phyloP scores from a whole-genome alignment of 1,284 basidiomycete genomes.

The Microbotryum intermedium region DNA sequence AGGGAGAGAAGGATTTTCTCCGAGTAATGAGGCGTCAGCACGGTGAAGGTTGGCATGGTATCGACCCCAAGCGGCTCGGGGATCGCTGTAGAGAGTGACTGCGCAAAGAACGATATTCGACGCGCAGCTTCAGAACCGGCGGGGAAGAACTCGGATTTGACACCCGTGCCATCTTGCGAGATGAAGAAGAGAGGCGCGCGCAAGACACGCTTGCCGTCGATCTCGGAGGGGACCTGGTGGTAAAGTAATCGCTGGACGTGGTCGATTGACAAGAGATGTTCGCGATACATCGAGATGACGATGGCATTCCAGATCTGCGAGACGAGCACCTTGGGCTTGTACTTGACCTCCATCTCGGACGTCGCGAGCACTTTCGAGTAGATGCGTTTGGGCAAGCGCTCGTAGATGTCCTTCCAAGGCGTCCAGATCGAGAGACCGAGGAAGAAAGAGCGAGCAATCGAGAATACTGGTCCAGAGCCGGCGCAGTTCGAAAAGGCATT shows the following conservation, averaged over 20 bases:
- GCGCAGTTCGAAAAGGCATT: neutral
- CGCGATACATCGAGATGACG: slow-evolving; percentile 99
- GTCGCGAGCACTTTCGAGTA: slow-evolving; percentile 88
- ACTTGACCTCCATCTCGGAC: slow-evolving; percentile 86
- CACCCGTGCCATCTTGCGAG: slow-evolving; percentile 70
- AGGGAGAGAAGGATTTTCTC: slow-evolving; percentile 92
- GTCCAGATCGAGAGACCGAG: slow-evolving; percentile 93
- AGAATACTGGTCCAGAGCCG: slow-evolving; percentile 53
- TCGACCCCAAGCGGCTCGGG: slow-evolving; percentile 85
- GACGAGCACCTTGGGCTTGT: slow-evolving; percentile 94
- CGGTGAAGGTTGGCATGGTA: slow-evolving; percentile 95
- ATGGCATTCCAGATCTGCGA: slow-evolving; percentile 97
- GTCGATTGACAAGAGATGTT: slow-evolving; percentile 89
- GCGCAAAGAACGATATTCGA: slow-evolving; percentile 92
- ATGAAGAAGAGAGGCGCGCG: slow-evolving; percentile 92
- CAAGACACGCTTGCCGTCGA: slow-evolving; percentile 74
- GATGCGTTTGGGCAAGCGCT: slow-evolving; percentile 83
- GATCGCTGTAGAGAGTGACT: slow-evolving; percentile 79
- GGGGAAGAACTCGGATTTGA: slow-evolving; percentile 88
- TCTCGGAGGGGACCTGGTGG: slow-evolving; percentile 77
- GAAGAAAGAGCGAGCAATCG: slow-evolving; percentile 77
- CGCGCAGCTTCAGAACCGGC: slow-evolving; percentile 83
- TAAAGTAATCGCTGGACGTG: slow-evolving; percentile 90
- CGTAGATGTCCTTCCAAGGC: slow-evolving; percentile 87
- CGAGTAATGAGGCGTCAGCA: slow-evolving; percentile 88